phyloP scores from a whole-genome alignment of 2,329 filamentous ascomycete genomes.

The Ceratocystis cubensis region DNA sequence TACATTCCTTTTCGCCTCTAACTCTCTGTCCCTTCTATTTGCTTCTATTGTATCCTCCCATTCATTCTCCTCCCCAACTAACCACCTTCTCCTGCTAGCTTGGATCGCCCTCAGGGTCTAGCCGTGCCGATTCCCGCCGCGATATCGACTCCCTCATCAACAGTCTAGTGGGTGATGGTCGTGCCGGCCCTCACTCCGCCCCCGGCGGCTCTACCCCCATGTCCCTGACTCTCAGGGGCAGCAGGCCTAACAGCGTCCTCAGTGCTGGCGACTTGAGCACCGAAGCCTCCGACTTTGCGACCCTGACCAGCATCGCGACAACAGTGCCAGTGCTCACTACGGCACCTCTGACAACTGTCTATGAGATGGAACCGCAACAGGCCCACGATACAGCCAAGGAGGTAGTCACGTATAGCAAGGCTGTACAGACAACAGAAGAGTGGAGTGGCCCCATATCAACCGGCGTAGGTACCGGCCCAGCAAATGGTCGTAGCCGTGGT shows the following conservation, averaged over 20 bases:
- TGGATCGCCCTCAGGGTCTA: slow-evolving; percentile 12
- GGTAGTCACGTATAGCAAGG: slow-evolving; percentile 92
- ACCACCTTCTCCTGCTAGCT: slow-evolving; percentile 5
- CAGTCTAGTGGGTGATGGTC: slow-evolving; percentile 66
- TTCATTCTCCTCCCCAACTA: slow-evolving; percentile 7
- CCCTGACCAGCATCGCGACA: slow-evolving; percentile 33
- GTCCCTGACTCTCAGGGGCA: slow-evolving; percentile 56
- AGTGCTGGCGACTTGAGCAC: slow-evolving; percentile 72
- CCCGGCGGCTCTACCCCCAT: slow-evolving; percentile 38
- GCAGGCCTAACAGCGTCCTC: slow-evolving; percentile 74
- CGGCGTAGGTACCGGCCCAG: slow-evolving; percentile 17
- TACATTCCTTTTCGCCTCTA: background rate
- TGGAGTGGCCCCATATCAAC: slow-evolving; percentile 41
- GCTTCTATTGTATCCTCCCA: background rate
- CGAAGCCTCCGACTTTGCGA: slow-evolving; percentile 51
- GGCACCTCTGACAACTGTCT: slow-evolving; percentile 60
- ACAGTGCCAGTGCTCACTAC: slow-evolving; percentile 60
- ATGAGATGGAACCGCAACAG: slow-evolving; percentile 55
- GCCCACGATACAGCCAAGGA: slow-evolving; percentile 55
- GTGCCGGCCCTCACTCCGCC: slow-evolving; percentile 54
- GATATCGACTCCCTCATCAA: slow-evolving; percentile 80
- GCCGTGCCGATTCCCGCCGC: slow-evolving; percentile 54
- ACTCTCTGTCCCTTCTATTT: slow-evolving; percentile 9
- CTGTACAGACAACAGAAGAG: slow-evolving; percentile 76
- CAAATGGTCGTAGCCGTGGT: slow-evolving; percentile 29